A percentile compares a stretch with the other conserved stretches of the same genome.
phyloP scores from a whole-genome alignment of 352 stramenopile genomes.

The Phytophthora citricola region DNA sequence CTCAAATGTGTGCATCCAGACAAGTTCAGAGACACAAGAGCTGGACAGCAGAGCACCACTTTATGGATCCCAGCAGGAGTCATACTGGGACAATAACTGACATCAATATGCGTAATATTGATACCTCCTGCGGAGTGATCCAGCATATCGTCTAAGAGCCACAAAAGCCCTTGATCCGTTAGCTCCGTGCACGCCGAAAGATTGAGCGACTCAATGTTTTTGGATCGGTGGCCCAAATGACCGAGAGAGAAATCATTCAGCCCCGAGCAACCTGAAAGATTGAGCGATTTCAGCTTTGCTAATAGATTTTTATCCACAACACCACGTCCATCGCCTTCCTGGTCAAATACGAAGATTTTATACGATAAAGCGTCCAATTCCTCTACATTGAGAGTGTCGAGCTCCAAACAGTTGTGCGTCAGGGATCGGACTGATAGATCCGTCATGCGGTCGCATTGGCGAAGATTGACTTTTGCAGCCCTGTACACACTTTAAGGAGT shows the following conservation, averaged over 20 bases:
- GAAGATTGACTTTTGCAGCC: constrained; percentile 79
- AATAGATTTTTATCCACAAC: constrained; percentile 85
- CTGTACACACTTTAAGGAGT: constrained; percentile 65
- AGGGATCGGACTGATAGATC: constrained; percentile 70
- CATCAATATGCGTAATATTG: constrained; percentile 64
- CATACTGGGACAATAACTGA: constrained; percentile 84
- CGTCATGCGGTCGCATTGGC: constrained; percentile 85
- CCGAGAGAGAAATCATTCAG: constrained; percentile 80
- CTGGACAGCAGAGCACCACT: constrained; percentile 62
- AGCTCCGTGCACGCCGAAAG: constrained; percentile 68
- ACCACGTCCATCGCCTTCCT: constrained; percentile 78
- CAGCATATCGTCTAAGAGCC: constrained; percentile 74
- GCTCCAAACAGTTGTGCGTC: constrained; percentile 86
- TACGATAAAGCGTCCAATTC: constrained; percentile 77
- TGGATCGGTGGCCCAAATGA: constrained; percentile 70
- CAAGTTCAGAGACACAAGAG: constrained; percentile 81
- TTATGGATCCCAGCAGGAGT: constrained; percentile 55
- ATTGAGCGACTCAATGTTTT: constrained; percentile 53
- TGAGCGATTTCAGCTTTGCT: constrained; percentile 63
- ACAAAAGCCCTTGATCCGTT: constrained; percentile 66
- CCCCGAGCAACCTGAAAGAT: constrained; percentile 69
- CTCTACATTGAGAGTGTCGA: constrained; percentile 84
- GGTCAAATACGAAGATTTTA: constrained; percentile 87
- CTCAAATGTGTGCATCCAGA: constrained; percentile 81
- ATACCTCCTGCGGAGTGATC: constrained; percentile 55